Base-by-base conservation (phyloP, 441 rosid genomes). In the Gossypium schwendimanii region DNA sequence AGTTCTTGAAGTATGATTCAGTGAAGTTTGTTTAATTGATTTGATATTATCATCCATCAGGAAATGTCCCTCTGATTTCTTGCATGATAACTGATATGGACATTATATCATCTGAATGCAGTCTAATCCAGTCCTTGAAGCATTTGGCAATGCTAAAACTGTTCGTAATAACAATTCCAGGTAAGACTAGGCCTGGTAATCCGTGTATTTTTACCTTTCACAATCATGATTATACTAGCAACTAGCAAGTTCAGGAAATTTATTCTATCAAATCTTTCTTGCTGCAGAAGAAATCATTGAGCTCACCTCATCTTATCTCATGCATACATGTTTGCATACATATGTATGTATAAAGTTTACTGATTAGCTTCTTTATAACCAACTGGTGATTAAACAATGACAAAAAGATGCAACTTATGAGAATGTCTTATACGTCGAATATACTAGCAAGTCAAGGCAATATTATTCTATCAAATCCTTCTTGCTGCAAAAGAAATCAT, bases 61-160 rank as follows among this genome's bases (percentile, higher is more conserved):
- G 14, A 72, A 73, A 63, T 45, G 18, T 71, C 60, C 58, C n/a
- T 58, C 3, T 55, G 15, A 33, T 64, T 75, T 72, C 24, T 54
- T 53, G 31, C 49, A 7, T 50, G 59, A 55, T 66, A 20, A 67
- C 67, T 78, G 54, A 76, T 54, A 12, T 24, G 5, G 26, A 50
- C 21, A 44, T 45, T 78, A 3, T 49, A 26, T 23, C 18, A 55
- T 71, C 33, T 75, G 75, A 76, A 8, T 78, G 84, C 88, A 90
- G 75, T 90, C 95, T 67, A 90, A 90, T 82, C 95, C 95, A 1
- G 92, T 90, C 76, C 92, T 90, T 63, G 95, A 90, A 90, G 95
- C 95, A 9, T 90, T 90, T 71, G 92, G 95, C 58, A 90, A 90
- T 82, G 95, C 92, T 59, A 88, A 90, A 87, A 90, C 95, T 61